Evolutionary conservation across 2,329 filamentous ascomycete genomes (phyloP).

Genomic region (Aaosphaeria arxii): DNA sequence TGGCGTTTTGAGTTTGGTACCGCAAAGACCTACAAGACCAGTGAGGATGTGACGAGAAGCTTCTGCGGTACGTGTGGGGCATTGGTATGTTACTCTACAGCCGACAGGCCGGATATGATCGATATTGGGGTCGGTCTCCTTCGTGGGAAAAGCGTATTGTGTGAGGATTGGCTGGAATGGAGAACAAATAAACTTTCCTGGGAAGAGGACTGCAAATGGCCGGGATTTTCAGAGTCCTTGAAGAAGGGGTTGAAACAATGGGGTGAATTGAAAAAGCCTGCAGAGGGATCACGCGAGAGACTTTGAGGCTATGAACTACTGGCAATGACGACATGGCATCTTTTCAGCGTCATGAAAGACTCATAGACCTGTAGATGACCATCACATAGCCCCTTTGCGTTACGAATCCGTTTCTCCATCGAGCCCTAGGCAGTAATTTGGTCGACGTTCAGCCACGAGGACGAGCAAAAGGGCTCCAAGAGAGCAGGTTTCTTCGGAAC

Average conservation of each 20-base stretch:
- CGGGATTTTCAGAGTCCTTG: conserved; percentile 7
- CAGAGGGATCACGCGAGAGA: no score
- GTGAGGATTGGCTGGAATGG: conserved; percentile 63
- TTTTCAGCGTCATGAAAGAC: no score
- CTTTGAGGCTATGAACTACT: no score
- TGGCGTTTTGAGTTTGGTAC: conserved; percentile 43
- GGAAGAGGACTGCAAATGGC: conserved; percentile 48
- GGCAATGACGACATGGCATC: no score
- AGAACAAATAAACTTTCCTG: conserved; percentile 58
- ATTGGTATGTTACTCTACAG: conserved; percentile 38
- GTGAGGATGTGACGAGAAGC: conserved; percentile 53
- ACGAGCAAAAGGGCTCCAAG: no score
- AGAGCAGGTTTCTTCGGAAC: no score
- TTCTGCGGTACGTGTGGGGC: conserved; percentile 65
- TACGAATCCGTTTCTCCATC: no score
- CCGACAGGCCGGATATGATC: conserved; percentile 56
- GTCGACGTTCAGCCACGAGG: no score
- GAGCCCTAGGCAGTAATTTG: no score
- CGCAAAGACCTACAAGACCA: conserved; percentile 55
- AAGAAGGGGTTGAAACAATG: conserved; percentile 6
- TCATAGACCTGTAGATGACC: no score
- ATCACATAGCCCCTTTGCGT: no score
- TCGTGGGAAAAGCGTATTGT: conserved; percentile 48
- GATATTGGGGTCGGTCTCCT: conserved; percentile 64
- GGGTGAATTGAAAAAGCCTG: no score